Conservation (phyloP, 2,329 filamentous ascomycete genomes). For the Chlorencoelia australis region DNA sequence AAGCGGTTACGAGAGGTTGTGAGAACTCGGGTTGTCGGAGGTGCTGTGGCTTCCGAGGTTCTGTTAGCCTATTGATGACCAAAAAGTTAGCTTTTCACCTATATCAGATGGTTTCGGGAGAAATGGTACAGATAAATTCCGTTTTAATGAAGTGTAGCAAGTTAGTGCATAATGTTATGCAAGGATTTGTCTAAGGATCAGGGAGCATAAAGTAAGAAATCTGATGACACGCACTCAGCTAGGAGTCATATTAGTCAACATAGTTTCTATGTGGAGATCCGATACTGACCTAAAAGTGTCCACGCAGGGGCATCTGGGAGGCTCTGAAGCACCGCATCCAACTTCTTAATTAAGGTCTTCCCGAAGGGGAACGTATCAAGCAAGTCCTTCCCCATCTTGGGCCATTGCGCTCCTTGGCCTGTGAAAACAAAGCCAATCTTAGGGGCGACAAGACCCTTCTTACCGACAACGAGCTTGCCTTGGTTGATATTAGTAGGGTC, state of each 20-base stretch:
- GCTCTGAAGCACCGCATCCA: conserved; percentile 2
- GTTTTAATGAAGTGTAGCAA: too few species aligned
- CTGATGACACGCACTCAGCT: too few species aligned
- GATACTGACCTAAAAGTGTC: conserved; percentile 1
- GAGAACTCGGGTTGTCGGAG: conserved; percentile 5
- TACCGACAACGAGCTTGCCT: not conserved
- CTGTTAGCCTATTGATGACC: too few species aligned
- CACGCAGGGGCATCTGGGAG: conserved; percentile 2
- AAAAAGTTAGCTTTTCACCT: too few species aligned
- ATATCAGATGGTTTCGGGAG: too few species aligned
- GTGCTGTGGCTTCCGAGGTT: not conserved
- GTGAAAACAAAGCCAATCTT: conserved; percentile 16
- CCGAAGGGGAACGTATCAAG: not conserved
- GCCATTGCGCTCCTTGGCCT: conserved; percentile 21
- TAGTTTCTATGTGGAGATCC: not conserved
- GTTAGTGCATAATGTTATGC: too few species aligned
- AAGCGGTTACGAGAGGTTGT: conserved; percentile 34
- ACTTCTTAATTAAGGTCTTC: not conserved
- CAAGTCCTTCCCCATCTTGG: conserved; percentile 16
- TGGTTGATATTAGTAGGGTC: not conserved
- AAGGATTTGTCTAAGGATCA: too few species aligned
- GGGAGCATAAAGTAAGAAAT: too few species aligned
- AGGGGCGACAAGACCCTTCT: not conserved
- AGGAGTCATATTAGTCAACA: not conserved
- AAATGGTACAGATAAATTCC: too few species aligned